These are phyloP conservation scores for Apophysomyces sp. DNA, from an alignment of 371 early-diverging fungal species.

Conservation along the genomic window DNA sequence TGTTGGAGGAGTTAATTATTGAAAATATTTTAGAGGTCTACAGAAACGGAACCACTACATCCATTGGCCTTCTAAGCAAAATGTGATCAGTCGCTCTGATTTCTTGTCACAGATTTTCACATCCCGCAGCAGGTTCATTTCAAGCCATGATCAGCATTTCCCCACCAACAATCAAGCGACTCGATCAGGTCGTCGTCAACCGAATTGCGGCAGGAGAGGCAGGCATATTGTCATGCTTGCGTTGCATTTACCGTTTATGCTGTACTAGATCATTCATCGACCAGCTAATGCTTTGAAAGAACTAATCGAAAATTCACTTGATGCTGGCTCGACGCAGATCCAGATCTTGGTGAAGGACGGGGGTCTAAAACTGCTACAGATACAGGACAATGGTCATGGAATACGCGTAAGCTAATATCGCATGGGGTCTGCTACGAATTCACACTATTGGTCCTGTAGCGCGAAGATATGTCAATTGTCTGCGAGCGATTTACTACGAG, in stretches of 20 bases:
- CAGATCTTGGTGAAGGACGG: conserved; percentile 83
- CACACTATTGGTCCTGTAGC: conserved; percentile 19
- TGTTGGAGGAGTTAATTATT: no score
- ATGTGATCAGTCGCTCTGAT: no score
- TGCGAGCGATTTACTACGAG: conserved; percentile 97
- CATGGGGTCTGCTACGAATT: not conserved
- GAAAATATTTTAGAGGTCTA: no score
- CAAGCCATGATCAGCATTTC: not conserved
- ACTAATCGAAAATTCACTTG: conserved; percentile 88
- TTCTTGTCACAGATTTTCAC: no score
- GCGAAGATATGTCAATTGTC: conserved; percentile 81
- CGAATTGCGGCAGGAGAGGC: conserved; percentile 97
- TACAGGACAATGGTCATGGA: conserved; percentile 98
- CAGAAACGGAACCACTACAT: no score
- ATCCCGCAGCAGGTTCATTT: not conserved
- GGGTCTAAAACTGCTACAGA: conserved; percentile 88
- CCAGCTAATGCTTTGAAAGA: not conserved
- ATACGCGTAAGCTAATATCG: conserved; percentile 59
- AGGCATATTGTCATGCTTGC: not conserved
- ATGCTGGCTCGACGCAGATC: conserved; percentile 91
- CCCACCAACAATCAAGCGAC: conserved; percentile 53
- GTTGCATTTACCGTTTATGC: not conserved
- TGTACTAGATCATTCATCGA: conserved; percentile 53
- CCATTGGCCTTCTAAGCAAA: no score
- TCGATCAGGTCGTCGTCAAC: conserved; percentile 85